Conservation (phyloP, 2,329 filamentous ascomycete species). For the Monosporascus ibericus region DNA sequence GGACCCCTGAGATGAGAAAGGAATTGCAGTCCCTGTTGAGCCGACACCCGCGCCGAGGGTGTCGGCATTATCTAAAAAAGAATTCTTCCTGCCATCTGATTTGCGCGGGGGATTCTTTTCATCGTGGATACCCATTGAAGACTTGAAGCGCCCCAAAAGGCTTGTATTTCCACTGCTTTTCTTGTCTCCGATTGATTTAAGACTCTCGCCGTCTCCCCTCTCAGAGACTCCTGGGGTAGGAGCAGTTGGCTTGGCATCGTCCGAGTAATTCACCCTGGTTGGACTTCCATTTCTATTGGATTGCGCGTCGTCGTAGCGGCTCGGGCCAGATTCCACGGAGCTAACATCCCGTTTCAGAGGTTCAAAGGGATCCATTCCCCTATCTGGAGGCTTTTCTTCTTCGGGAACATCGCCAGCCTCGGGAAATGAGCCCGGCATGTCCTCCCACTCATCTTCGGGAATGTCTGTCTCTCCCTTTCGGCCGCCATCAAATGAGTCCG, state of each 20-base stretch:
- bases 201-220: slow-evolving; percentile 18
- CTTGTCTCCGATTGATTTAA: slow-evolving; percentile 25
- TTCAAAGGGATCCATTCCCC: slow-evolving; percentile 32
- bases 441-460: slow-evolving; percentile 5
- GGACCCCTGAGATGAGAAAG: slow-evolving; percentile 32
- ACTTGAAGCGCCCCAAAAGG: slow-evolving; percentile 45
- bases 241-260: slow-evolving; percentile 40
- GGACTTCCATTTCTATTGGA: slow-evolving; percentile 31
- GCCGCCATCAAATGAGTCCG: not conserved
- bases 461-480: not conserved
- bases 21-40: slow-evolving; percentile 46
- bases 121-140: slow-evolving; percentile 29
- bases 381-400: slow-evolving; percentile 34
- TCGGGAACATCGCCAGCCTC: slow-evolving; percentile 27
- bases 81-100: slow-evolving; percentile 37
- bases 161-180: slow-evolving; percentile 36
- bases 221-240: slow-evolving; percentile 33
- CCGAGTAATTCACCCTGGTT: slow-evolving; percentile 36
- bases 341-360: slow-evolving; percentile 37
- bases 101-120: slow-evolving; percentile 25
- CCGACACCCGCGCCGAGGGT: slow-evolving; percentile 66
- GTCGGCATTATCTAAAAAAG: slow-evolving; percentile 70
- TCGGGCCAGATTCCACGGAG: slow-evolving; percentile 43
- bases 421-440: slow-evolving; percentile 27
- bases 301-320: slow-evolving; percentile 28